Conservation (phyloP, 2,329 filamentous ascomycete species). For the Sclerotinia subarctica region DNA sequence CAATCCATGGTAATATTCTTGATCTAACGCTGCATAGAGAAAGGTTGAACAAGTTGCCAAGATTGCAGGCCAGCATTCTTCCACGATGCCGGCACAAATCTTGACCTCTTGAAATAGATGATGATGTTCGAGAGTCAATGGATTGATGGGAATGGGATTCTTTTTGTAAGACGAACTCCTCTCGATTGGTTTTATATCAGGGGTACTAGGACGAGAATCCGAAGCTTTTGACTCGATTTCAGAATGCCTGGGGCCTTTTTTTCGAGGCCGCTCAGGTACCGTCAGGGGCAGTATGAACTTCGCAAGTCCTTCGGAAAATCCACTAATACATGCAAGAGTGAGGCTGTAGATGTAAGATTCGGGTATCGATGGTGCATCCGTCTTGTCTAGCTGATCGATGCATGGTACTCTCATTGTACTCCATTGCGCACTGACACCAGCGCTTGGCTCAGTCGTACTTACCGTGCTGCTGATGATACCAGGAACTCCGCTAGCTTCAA, state of each 20-base stretch:
- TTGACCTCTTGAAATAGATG: slow-evolving; percentile 68
- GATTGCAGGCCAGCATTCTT: slow-evolving; percentile 92
- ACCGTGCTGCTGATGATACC: slow-evolving; percentile 79
- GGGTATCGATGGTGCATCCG: slow-evolving; percentile 75
- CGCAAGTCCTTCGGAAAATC: slow-evolving; percentile 85
- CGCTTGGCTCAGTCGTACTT: slow-evolving; percentile 61
- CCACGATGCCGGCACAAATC: slow-evolving; percentile 77
- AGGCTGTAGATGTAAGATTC: slow-evolving; percentile 94
- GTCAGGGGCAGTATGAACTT: slow-evolving; percentile 92
- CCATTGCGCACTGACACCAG: slow-evolving; percentile 86
- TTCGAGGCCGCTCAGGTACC: slow-evolving; percentile 67
- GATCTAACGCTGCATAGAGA: slow-evolving; percentile 84
- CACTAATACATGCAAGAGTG: slow-evolving; percentile 83
- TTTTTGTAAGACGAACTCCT: slow-evolving; percentile 67
- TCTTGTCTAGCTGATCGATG: slow-evolving; percentile 92
- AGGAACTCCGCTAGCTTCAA: slow-evolving; percentile 82
- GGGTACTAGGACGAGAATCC: slow-evolving; percentile 28
- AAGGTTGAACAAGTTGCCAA: slow-evolving; percentile 95
- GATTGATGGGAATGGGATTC: slow-evolving; percentile 79
- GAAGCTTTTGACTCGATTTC: slow-evolving; percentile 30
- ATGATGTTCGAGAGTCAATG: slow-evolving; percentile 71
- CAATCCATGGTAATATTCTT: slow-evolving; percentile 88
- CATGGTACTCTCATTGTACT: slow-evolving; percentile 83
- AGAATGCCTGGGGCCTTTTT: slow-evolving; percentile 39
- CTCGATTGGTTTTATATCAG: slow-evolving; percentile 44